Evolutionary conservation across 1,284 basidiomycete genomes (phyloP), one percentile per base, ranked within the genome.

Genomic region (Phellinidium pouzarii): DNA sequence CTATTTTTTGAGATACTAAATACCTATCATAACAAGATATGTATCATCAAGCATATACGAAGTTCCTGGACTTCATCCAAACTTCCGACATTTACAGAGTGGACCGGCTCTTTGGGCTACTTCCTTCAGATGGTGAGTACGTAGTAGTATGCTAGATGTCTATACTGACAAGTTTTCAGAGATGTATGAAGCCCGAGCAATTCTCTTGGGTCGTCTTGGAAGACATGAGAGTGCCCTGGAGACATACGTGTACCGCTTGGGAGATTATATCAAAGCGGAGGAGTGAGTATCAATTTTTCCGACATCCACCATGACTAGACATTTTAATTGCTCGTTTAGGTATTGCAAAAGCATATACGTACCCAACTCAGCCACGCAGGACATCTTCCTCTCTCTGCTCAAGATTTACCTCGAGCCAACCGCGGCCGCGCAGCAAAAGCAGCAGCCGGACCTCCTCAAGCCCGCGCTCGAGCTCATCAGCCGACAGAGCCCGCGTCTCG

Each of bases 211-310:
- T 2, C 79, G 89, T 19, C 76, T 98, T 55, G 92, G 91, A 0
- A 83, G 91, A 55, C 94, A 99, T 62, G 91, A 95, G 60, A 90
- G 87, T 55, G 95, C 95, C 0, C 78, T 99, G 22, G 87, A 91
- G 62, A 80, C 96, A 23, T 98, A 98, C 65, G 93, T 94, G 1
- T 87, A 95, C 63, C 80, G 82, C 42, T 73, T 97, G 25, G 76
- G 83, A 31, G 89, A 95, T 64, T 89, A 86, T 64, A 58, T 69
- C 11, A 90, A 90, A 55, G 96, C 96, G 0, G 95, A 98, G 71
- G 82, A 88, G 87, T 93, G 61, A 59, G 82, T 62, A 23, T 23
- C 20, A 3, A 51, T 50, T 2, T 20, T n/a, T 27, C 54, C 43
- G 57, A 37, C 17, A 22, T 19, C 1, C 14, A 22, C 36, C 12